A percentile compares a stretch with the other conserved stretches of the same genome.
These are phyloP conservation scores for Opeltia flavorubescens DNA, from an alignment of 495 filamentous ascomycete species.

Conservation along the genomic window DNA sequence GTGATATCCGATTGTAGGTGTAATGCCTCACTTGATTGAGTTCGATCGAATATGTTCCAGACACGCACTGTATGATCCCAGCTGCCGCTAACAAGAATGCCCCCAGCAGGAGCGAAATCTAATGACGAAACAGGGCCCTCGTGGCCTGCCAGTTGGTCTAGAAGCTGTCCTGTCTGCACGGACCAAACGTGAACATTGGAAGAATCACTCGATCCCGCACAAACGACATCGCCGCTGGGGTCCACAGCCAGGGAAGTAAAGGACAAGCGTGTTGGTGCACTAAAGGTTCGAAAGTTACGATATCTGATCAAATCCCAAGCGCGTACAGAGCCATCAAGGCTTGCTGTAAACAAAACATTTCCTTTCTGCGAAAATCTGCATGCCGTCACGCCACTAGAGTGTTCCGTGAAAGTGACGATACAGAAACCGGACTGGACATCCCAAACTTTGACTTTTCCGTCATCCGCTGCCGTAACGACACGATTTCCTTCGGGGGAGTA, in stretches of 20 bases:
- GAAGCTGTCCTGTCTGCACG: constrained; percentile 89
- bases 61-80: constrained; percentile 93
- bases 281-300: constrained; percentile 93
- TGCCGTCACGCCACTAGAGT: constrained; percentile 88
- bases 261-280: constrained; percentile 75
- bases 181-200: constrained; percentile 98
- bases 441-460: constrained; percentile 98
- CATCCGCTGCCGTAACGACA: constrained; percentile 84
- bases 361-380: constrained; percentile 90
- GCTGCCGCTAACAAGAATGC: constrained; percentile 70
- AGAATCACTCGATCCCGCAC: constrained; percentile 85
- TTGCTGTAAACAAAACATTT: constrained; percentile 87
- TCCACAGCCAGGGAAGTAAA: constrained; percentile 95
- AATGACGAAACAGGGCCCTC: constrained; percentile 84
- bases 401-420: constrained; percentile 94
- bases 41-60: constrained; percentile 87
- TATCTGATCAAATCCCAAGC: constrained; percentile 96
- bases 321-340: constrained; percentile 80
- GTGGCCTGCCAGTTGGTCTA: constrained; percentile 82
- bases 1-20: constrained; percentile 83
- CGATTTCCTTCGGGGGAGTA: constrained; percentile 91
- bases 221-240: constrained; percentile 87
- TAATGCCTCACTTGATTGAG: constrained; percentile 87
- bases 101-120: constrained; percentile 75
- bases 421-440: constrained; percentile 93